Evolutionary conservation across 495 filamentous ascomycete species (phyloP), one percentile per base, ranked within the genome.

Genomic region (Melanomma pulvis-pyrius): DNA sequence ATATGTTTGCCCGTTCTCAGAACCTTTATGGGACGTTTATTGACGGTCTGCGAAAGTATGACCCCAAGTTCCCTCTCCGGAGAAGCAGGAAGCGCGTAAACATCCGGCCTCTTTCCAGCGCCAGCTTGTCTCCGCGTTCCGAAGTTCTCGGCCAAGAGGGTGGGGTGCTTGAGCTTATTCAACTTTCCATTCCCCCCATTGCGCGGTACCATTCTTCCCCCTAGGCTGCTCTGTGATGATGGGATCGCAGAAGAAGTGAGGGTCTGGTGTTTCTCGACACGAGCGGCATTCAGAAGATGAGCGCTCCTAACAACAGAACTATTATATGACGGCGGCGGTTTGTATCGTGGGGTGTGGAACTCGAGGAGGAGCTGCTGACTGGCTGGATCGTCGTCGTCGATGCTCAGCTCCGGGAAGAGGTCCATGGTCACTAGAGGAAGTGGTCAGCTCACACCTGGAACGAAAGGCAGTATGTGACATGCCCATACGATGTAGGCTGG

Each of bases 241-340:
- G 64, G 28, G 1, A 24, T 19, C 15, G 17, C 19, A 15, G 22
- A 47, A 24, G 56, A 26, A 4, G 26, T 0, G n/a, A n/a, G 0
- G 15, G 21, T 13, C 36, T 7, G 17, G 0, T 28, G 39, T 17
- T 29, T 51, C 9, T 59, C 52, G 1, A 59, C 41, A 26, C 67
- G 67, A 12, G 67, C 67, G 17, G 67, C 67, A 28, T 70, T 70
- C 19, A 70, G 61, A 1, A 70, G 47, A 21, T 32, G 54, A 7
- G 67, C 61, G 49, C 59, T 41, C 36, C 29, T n/a, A 12, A 59
- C 53, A n/a, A 58, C 59, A 3, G 65, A 47, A 13, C 8, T 53
- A 7, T 34, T 39, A 11, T n/a, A 24, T 28, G 36, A 34, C 1
- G 25, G 21, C 4, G 5, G 49, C 2, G 17, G 54, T 19, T 58